phyloP scores from a whole-genome alignment of 2,329 filamentous ascomycete genomes.

The Fragosphaeria purpurea region DNA sequence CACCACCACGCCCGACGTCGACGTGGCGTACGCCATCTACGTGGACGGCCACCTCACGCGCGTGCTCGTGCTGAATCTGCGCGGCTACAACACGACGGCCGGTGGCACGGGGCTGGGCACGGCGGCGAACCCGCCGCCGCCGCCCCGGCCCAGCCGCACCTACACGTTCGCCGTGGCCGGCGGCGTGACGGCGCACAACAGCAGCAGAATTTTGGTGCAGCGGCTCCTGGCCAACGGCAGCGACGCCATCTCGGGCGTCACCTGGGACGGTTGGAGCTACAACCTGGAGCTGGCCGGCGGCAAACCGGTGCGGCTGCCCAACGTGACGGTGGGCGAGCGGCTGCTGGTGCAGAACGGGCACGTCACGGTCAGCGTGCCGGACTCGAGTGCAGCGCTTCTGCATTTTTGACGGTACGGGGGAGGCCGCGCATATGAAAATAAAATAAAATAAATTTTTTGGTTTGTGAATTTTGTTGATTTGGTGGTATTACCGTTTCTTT shows the following conservation, averaged over 20 bases:
- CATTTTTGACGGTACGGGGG: too few relatives aligned
- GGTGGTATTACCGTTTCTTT: too few relatives aligned
- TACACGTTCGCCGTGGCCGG: conserved; percentile 29
- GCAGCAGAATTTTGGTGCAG: conserved; percentile 17
- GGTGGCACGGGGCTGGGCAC: conserved; percentile 24
- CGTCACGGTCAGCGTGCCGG: conserved; percentile 24
- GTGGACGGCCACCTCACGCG: conserved; percentile 31
- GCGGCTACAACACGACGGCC: conserved; percentile 48
- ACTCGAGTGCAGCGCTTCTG: conserved; percentile 32
- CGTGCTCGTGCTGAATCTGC: conserved; percentile 48
- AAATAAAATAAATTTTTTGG: too few relatives aligned
- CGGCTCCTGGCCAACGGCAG: conserved; percentile 51
- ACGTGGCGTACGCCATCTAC: conserved; percentile 49
- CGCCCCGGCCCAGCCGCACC: conserved; percentile 21
- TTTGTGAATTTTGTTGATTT: too few relatives aligned
- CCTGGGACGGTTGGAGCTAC: conserved; percentile 52
- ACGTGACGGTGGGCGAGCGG: conserved; percentile 40
- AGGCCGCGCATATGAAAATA: too few relatives aligned
- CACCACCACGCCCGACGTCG: conserved; percentile 25
- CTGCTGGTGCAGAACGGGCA: conserved; percentile 17
- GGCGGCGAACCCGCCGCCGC: conserved; percentile 10
- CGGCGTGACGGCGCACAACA: background rate
- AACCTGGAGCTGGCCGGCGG: conserved; percentile 49
- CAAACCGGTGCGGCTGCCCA: conserved; percentile 39
- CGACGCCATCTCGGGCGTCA: conserved; percentile 51